A percentile compares a stretch with the other conserved stretches of the same genome.
These are phyloP conservation scores for Tuber borchii DNA, from an alignment of 495 filamentous ascomycete genomes.

Conservation along the genomic window DNA sequence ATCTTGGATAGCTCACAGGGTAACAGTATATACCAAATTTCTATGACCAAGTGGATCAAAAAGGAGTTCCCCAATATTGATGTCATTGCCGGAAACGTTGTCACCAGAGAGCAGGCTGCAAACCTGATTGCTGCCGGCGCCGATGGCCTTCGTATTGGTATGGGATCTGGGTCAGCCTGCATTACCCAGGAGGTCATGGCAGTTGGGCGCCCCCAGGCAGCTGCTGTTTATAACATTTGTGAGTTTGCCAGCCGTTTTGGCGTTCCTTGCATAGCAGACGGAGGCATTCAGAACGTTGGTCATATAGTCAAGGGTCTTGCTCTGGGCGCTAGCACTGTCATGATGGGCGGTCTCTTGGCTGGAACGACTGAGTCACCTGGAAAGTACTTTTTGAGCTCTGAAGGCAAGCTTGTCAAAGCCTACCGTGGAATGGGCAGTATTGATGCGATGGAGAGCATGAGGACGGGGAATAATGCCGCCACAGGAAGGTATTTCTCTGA, in stretches of 20 bases:
- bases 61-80: constrained; percentile 73
- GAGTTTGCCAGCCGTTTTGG: constrained; percentile 86
- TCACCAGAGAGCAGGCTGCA: constrained; percentile 91
- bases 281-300: constrained; percentile 95
- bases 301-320: constrained; percentile 98
- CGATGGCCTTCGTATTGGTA: constrained; percentile 95
- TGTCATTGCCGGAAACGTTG: constrained; percentile 96
- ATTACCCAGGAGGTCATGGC: constrained; percentile 99
- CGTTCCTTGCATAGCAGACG: constrained; percentile 95
- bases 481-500: constrained; percentile 98
- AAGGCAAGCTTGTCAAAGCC: constrained; percentile 96
- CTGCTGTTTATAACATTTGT: constrained; percentile 80
- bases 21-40: constrained; percentile 92
- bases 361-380: constrained; percentile 97
- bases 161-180: constrained; percentile 96
- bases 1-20: constrained; percentile 93
- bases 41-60: constrained; percentile 96
- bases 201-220: constrained; percentile 89
- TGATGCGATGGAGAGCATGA: constrained; percentile 99
- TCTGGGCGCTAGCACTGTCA: constrained; percentile 88
- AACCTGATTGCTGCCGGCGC: constrained; percentile 85
- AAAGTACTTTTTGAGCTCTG: constrained; percentile 88
- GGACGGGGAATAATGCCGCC: constrained; percentile 87
- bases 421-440: constrained; percentile 99
- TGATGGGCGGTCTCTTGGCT: constrained; percentile 98